These are phyloP conservation scores for Diaporthe helianthi DNA, from an alignment of 2,329 filamentous ascomycete species.

Conservation along the genomic window DNA sequence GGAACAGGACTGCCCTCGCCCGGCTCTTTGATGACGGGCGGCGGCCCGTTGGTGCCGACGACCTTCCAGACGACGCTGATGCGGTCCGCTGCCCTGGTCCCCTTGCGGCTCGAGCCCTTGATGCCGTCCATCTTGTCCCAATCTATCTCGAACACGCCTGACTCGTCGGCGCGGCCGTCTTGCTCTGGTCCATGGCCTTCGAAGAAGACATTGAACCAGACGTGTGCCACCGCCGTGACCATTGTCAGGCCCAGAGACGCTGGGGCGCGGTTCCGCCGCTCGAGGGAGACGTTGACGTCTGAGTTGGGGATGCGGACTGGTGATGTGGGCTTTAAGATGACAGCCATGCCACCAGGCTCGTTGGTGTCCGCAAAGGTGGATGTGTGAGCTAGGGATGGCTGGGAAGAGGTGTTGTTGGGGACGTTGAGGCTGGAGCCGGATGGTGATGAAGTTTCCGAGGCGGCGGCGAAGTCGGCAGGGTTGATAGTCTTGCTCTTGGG, in stretches of 20 bases:
- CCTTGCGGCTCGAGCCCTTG: slow-evolving; percentile 86
- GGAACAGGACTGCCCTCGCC: slow-evolving; percentile 71
- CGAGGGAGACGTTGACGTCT: slow-evolving; percentile 90
- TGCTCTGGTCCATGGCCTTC: slow-evolving; percentile 80
- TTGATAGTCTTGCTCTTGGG: slow-evolving; percentile 43
- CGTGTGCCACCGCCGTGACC: slow-evolving; percentile 91
- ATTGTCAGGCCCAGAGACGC: slow-evolving; percentile 83
- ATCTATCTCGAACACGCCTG: slow-evolving; percentile 66
- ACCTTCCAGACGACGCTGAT: slow-evolving; percentile 85
- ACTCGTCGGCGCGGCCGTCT: slow-evolving; percentile 68
- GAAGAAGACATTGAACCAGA: slow-evolving; percentile 97
- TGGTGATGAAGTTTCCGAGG: slow-evolving; percentile 28
- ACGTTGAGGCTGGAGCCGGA: slow-evolving; percentile 31
- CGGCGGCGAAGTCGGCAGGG: slow-evolving; percentile 34
- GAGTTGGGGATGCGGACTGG: slow-evolving; percentile 77
- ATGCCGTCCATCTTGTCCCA: slow-evolving; percentile 87
- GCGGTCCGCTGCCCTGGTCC: slow-evolving; percentile 79
- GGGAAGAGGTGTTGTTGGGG: slow-evolving; percentile 26
- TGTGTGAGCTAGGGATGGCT: slow-evolving; percentile 15
- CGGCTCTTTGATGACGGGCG: slow-evolving; percentile 67
- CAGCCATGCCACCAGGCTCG: slow-evolving; percentile 70
- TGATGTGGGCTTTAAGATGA: slow-evolving; percentile 76
- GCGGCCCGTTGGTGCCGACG: slow-evolving; percentile 40
- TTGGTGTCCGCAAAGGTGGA: slow-evolving; percentile 44
- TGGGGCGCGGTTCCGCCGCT: slow-evolving; percentile 80